Conservation (phyloP, 2,329 filamentous ascomycete species). For the Hyphodiscus sp. region DNA sequence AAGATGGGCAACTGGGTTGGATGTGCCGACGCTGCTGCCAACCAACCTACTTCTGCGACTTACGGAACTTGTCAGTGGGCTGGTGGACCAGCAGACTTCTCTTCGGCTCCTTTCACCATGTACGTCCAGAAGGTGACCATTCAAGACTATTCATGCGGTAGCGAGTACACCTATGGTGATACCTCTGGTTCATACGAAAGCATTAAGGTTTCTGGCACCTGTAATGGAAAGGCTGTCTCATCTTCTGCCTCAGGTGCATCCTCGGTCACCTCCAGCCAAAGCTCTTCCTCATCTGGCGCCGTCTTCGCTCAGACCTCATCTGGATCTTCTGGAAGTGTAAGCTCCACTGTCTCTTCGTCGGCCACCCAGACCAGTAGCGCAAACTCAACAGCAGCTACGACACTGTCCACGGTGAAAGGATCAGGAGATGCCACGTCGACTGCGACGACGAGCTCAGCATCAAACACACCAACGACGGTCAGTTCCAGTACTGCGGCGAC, state of each 20-base stretch:
- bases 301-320: constrained; percentile 6
- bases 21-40: constrained; percentile 16
- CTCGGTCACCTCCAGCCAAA: constrained; percentile 7
- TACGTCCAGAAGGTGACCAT: constrained; percentile 43
- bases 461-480: background rate
- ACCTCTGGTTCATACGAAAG: constrained; percentile 39
- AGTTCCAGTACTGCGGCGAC: constrained; percentile 22
- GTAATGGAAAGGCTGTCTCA: constrained; percentile 11
- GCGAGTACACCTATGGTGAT: constrained; percentile 44
- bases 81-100: constrained; percentile 46
- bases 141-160: constrained; percentile 43
- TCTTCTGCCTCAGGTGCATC: constrained; percentile 1
- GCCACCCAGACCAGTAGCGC: background rate
- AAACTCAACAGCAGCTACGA: background rate
- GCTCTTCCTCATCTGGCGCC: constrained; percentile 1
- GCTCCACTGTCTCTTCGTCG: constrained; percentile 11
- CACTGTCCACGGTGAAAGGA: constrained; percentile 30
- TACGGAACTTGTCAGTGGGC: constrained; percentile 61
- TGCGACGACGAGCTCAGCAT: background rate
- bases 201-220: constrained; percentile 34
- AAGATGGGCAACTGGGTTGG: constrained; percentile 53
- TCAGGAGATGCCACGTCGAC: constrained; percentile 6
- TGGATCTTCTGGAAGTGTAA: constrained; percentile 5
- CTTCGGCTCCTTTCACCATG: constrained; percentile 43
- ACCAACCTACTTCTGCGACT: constrained; percentile 32